These are phyloP conservation scores for Monosporascus sp. DNA, from an alignment of 2,329 filamentous ascomycete species.

Conservation along the genomic window DNA sequence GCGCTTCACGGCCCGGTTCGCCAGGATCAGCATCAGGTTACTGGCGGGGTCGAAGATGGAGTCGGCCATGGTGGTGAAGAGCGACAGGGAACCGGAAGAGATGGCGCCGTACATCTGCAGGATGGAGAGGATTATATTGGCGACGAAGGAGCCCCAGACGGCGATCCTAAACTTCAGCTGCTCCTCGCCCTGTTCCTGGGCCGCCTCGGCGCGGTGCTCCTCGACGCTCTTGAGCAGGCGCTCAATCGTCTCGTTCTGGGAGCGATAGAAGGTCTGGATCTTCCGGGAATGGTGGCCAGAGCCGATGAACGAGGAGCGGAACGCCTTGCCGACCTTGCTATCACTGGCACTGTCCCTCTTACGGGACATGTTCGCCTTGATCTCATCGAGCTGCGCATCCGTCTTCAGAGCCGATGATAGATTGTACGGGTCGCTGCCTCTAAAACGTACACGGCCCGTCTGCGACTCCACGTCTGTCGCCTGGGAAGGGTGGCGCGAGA, in stretches of 20 bases:
- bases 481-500: slow-evolving; percentile 36
- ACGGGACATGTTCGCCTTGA: slow-evolving; percentile 74
- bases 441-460: slow-evolving; percentile 29
- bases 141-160: slow-evolving; percentile 64
- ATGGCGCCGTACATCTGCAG: slow-evolving; percentile 88
- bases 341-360: slow-evolving; percentile 53
- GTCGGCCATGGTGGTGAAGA: slow-evolving; percentile 97
- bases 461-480: slow-evolving; percentile 42
- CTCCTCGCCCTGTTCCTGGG: slow-evolving; percentile 74
- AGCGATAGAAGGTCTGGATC: slow-evolving; percentile 78
- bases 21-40: slow-evolving; percentile 81
- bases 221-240: slow-evolving; percentile 87
- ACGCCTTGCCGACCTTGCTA: neutral
- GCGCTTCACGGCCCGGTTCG: slow-evolving; percentile 78
- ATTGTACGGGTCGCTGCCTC: slow-evolving; percentile 73
- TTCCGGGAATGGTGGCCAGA: slow-evolving; percentile 35
- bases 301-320: neutral
- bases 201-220: slow-evolving; percentile 78
- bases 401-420: slow-evolving; percentile 75
- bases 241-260: slow-evolving; percentile 91
- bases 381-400: slow-evolving; percentile 66
- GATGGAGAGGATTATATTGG: slow-evolving; percentile 72
- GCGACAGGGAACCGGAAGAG: slow-evolving; percentile 81
- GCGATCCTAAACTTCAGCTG: slow-evolving; percentile 69
- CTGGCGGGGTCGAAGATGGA: slow-evolving; percentile 88